These are phyloP conservation scores for Thraustochytrium striatum DNA, from an alignment of 352 stramenopile species.

Conservation along the genomic window DNA sequence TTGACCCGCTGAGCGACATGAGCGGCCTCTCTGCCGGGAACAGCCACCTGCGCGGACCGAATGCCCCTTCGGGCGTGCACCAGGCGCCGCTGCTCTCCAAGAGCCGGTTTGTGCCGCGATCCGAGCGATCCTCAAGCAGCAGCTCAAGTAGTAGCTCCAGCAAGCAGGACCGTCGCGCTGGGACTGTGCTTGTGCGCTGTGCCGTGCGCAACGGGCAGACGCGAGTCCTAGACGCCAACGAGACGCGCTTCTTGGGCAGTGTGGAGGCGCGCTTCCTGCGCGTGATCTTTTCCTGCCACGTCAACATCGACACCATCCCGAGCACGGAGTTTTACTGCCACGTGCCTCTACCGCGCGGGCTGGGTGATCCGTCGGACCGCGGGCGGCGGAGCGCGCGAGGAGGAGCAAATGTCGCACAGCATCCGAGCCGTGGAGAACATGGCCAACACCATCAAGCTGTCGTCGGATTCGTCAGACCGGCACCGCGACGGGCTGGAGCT, in stretches of 20 bases:
- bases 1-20: conserved; percentile 16
- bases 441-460: no score
- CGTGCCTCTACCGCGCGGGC: neutral
- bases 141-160: neutral
- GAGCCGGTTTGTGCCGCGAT: neutral
- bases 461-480: no score
- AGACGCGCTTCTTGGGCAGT: conserved; percentile 19
- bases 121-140: neutral
- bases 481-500: no score
- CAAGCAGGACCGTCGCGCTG: neutral
- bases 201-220: conserved; percentile 1
- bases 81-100: conserved; percentile 15
- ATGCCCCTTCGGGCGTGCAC: neutral
- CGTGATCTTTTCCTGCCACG: conserved; percentile 17
- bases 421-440: no score
- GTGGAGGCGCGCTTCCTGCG: conserved; percentile 39
- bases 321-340: conserved; percentile 15
- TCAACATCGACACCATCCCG: neutral
- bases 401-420: no score
- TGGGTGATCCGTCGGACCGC: no score
- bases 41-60: no score
- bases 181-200: conserved; percentile 7
- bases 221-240: conserved; percentile 7
- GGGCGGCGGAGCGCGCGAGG: no score
- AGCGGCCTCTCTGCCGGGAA: neutral